Conservation (phyloP, 345 rosid genomes). For the Carallia pectinifolia region DNA sequence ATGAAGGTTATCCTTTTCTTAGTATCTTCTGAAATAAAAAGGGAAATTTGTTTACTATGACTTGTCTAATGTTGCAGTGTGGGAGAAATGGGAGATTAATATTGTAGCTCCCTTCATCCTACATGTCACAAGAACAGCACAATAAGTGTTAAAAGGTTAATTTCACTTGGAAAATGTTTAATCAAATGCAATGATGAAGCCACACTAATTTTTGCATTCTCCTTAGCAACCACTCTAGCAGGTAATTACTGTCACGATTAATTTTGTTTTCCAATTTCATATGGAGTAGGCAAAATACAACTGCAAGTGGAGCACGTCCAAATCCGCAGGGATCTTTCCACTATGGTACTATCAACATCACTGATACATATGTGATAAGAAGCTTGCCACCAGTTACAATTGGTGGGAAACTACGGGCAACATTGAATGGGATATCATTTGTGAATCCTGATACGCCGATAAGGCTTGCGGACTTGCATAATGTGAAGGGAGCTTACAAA, state of each 20-base stretch:
- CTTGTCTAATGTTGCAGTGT: no score
- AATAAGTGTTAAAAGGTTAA: no score
- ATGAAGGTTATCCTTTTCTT: background rate
- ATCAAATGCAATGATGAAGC: no score
- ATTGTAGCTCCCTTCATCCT: background rate
- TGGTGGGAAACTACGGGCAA: slow-evolving; percentile 57
- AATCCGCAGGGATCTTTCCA: slow-evolving; percentile 96
- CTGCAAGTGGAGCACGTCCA: slow-evolving; percentile 97
- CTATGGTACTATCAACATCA: slow-evolving; percentile 82
- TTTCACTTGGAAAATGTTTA: no score
- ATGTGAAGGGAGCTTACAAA: slow-evolving; percentile 79
- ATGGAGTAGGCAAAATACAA: slow-evolving; percentile 66
- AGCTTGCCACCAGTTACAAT: slow-evolving; percentile 67
- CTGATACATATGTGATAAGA: slow-evolving; percentile 60
- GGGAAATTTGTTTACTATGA: background rate
- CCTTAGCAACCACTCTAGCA: background rate
- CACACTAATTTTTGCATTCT: background rate
- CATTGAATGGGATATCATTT: slow-evolving; percentile 87
- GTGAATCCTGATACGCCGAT: slow-evolving; percentile 64
- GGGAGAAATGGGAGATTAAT: no score
- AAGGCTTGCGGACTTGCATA: slow-evolving; percentile 66
- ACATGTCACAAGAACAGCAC: background rate
- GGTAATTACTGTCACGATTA: background rate
- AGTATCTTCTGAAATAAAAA: background rate
- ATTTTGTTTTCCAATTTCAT: background rate